These are phyloP conservation scores for Coemansia umbellata DNA, from an alignment of 192 early-diverging fungal species.

Conservation along the genomic window DNA sequence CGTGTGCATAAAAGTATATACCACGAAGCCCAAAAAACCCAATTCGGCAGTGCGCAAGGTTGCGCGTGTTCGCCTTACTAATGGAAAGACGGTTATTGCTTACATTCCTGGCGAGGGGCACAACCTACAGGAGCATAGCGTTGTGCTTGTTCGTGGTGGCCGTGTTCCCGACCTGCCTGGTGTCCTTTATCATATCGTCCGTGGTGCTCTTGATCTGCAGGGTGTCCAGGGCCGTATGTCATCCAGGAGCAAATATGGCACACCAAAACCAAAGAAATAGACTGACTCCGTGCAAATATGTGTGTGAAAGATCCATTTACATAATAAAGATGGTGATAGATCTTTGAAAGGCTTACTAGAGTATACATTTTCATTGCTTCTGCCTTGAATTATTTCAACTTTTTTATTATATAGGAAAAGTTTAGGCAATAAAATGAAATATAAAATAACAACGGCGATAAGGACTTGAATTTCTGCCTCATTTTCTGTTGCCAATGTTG, in stretches of 20 bases:
- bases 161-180: conserved; percentile 97
- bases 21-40: conserved; percentile 96
- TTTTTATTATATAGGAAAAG: no score
- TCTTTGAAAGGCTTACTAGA: no score
- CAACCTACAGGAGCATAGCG: conserved; percentile 96
- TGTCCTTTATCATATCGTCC: conserved; percentile 90
- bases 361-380: no score
- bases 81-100: conserved; percentile 84
- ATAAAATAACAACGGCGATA: no score
- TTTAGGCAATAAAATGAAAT: no score
- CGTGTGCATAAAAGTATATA: conserved; percentile 94
- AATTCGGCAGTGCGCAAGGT: conserved; percentile 97
- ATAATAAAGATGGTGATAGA: no score
- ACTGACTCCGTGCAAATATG: background rate
- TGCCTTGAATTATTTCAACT: no score
- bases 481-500: no score
- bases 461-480: no score
- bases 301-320: no score
- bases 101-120: conserved; percentile 99
- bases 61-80: conserved; percentile 87
- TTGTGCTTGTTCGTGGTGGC: conserved; percentile 92
- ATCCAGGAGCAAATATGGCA: conserved; percentile 90
- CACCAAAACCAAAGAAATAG: conserved; percentile 67
- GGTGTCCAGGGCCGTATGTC: conserved; percentile 83
- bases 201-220: conserved; percentile 91